Evolutionary conservation across 805 yeast genomes (phyloP).

Genomic region (Kodamaea leandrae): DNA sequence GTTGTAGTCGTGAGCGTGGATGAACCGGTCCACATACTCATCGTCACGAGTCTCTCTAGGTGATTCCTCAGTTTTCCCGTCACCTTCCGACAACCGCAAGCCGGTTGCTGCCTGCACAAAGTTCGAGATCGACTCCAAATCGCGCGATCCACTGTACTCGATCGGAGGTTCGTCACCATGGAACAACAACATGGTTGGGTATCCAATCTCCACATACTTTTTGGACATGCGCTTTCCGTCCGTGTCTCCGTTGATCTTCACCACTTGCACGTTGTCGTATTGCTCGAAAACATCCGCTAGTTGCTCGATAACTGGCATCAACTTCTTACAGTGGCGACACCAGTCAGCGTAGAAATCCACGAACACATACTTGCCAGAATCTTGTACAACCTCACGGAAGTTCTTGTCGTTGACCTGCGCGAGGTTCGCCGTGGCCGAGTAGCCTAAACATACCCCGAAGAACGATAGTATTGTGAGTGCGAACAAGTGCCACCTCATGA

Average conservation of each 20-base stretch:
- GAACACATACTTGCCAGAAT: slow-evolving; percentile 48
- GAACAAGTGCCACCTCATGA: slow-evolving; percentile 9
- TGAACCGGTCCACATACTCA: slow-evolving; percentile 2
- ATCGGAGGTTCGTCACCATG: slow-evolving; percentile 51
- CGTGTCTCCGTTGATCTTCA: slow-evolving; percentile 59
- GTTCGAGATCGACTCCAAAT: slow-evolving; percentile 46
- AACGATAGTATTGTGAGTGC: slow-evolving; percentile 1
- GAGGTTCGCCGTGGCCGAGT: slow-evolving; percentile 24
- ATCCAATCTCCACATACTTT: slow-evolving; percentile 55
- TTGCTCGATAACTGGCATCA: slow-evolving; percentile 46
- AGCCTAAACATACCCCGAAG: slow-evolving; percentile 7
- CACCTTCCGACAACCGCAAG: slow-evolving; percentile 15
- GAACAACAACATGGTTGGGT: slow-evolving; percentile 62
- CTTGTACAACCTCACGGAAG: slow-evolving; percentile 54
- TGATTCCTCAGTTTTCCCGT: not conserved
- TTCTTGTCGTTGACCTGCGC: slow-evolving; percentile 46
- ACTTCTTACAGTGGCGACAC: slow-evolving; percentile 66
- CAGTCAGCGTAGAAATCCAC: slow-evolving; percentile 62
- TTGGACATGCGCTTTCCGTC: slow-evolving; percentile 49
- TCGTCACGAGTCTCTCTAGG: slow-evolving; percentile 4
- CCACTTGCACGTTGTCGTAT: slow-evolving; percentile 43
- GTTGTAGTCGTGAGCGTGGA: slow-evolving; percentile 33
- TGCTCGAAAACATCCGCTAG: slow-evolving; percentile 30
- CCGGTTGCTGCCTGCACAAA: slow-evolving; percentile 46
- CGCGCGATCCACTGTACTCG: slow-evolving; percentile 56